Base-by-base conservation (phyloP, 2,329 filamentous ascomycete genomes). In the Apiospora arundinis region DNA sequence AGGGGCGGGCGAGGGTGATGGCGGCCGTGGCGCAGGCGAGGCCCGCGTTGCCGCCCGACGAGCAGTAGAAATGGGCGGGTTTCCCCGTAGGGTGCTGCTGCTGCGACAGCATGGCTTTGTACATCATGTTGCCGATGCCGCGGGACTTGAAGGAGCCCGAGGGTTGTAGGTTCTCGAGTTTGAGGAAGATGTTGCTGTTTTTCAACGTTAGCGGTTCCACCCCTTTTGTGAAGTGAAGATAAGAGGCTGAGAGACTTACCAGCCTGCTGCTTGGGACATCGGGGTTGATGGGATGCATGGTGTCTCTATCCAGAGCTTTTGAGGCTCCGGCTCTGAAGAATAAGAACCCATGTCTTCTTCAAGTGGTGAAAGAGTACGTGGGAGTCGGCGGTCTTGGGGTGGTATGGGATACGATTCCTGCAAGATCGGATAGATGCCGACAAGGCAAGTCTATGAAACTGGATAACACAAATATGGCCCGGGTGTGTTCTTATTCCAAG, bases 131-230 rank as follows among this genome's bases (percentile, higher is more conserved):
- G 68, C 93, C 93, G 73, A 95, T 89, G 42, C 92, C 93, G 75
- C 90, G 88, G 66, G 93, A 95, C 81, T 97, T 96, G 89, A 97
- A 97, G 49, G 93, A 95, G 74, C 93, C 93, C 28, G 92, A 92
- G 5, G 94, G 94, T 78, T 97, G 94, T 70, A 95, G 88, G 79
- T 93, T 93, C 77, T 97, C 94, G 73, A 96, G 89, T 81, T 97
- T 97, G 77, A 97, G 90, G 81, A 93, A 93, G 81, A 97, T 90
- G 83, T 92, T 91, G 84, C 93, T 88, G 73, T n/a, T 67, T 42
- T 66, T 4, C 28, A 3, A 45, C 42, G 74, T 71, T 42, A 63
- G 69, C 32, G 70, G 8, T 12, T 14, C 40, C 42, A 4, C 60
- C 16, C 16, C 4, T 32, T 6, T 56, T 6, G 18, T 18, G 18